Evolutionary conservation across 495 filamentous ascomycete genomes (phyloP), one percentile per base, ranked within the genome.

Genomic region (Darksidea phi): DNA sequence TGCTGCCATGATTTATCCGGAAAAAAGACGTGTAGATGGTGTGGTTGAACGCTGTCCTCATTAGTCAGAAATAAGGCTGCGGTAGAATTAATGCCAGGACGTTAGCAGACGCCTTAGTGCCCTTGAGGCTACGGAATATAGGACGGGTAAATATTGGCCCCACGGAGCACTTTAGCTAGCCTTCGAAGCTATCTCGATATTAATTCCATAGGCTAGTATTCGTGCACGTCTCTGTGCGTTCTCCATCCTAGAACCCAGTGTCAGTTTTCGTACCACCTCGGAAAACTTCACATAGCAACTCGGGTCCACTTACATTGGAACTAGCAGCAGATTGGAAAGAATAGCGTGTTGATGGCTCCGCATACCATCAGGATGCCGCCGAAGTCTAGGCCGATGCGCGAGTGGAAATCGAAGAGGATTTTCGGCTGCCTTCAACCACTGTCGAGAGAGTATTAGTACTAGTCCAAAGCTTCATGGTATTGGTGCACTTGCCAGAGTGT

Each of bases 251-350:
- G n/a, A n/a, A 47, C 6, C 13, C 13, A 6, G 12, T 28, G 34
- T 47, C 17, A 47, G 43, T 8, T 38, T 38, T 38, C 36, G 41
- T 32, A 32, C 10, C 28, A 32, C 28, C 28, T 32, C 3, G 3
- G 28, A 3, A 32, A 10, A 32, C 3, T 32, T 3, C 28, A 32
- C 28, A 32, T 32, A 43, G 15, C 15, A 15, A 43, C 13, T 6
- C 4, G 5, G 24, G 23, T 17, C 1, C 2, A 28, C 54, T 28
- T 46, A 57, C 77, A 70, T 79, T 84, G 80, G 43, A 86, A 75
- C 25, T 77, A 78, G 42, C 78, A 79, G n/a, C 82, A 84, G 6
- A 88, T 51, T 0, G 85, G 86, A 65, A 86, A 88, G 1, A 89
- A 61, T 0, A 69, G 57, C 2, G 83, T 72, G 21, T 84, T 84